Percentiles rank a stretch among this genome's conserved stretches.
Conservation (phyloP, 1,284 basidiomycete species). For the Naganishia sp. region DNA sequence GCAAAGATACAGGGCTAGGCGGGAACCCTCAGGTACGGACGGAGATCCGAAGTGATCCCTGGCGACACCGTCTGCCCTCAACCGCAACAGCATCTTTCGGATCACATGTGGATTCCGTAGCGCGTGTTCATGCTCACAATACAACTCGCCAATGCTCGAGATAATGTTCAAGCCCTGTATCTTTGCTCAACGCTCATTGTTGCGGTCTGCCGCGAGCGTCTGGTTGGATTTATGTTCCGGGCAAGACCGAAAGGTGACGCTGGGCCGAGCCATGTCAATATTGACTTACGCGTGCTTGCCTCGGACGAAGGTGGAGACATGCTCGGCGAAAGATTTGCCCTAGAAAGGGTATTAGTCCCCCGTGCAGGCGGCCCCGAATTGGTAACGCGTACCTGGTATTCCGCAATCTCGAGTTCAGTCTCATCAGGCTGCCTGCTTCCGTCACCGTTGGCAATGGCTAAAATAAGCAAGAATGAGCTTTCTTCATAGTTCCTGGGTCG, state of each 20-base stretch:
- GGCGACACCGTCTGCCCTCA: too few relatives aligned
- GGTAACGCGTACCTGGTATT: conserved; percentile 59
- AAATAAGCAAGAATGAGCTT: not conserved
- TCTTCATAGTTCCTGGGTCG: not conserved
- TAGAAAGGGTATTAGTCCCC: not conserved
- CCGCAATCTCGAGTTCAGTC: conserved; percentile 67
- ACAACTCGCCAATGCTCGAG: conserved; percentile 15
- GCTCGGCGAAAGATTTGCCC: conserved; percentile 48
- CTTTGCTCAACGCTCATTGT: conserved; percentile 6
- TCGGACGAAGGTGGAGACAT: conserved; percentile 47
- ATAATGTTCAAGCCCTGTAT: conserved; percentile 15
- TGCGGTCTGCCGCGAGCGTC: not conserved
- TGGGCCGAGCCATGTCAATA: conserved; percentile 3
- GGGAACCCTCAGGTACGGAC: not conserved
- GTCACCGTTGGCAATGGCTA: conserved; percentile 62
- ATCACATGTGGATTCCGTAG: conserved; percentile 1
- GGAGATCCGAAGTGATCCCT: too few relatives aligned
- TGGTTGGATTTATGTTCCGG: not conserved
- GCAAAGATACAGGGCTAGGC: conserved; percentile 21
- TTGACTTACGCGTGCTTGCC: conserved; percentile 46
- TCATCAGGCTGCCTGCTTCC: conserved; percentile 65
- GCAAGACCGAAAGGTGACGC: not conserved
- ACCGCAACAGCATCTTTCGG: not conserved
- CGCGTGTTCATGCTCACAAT: conserved; percentile 15
- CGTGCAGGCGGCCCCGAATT: not conserved